phyloP scores from a whole-genome alignment of 345 rosid species.

The Bruguiera parviflora region DNA sequence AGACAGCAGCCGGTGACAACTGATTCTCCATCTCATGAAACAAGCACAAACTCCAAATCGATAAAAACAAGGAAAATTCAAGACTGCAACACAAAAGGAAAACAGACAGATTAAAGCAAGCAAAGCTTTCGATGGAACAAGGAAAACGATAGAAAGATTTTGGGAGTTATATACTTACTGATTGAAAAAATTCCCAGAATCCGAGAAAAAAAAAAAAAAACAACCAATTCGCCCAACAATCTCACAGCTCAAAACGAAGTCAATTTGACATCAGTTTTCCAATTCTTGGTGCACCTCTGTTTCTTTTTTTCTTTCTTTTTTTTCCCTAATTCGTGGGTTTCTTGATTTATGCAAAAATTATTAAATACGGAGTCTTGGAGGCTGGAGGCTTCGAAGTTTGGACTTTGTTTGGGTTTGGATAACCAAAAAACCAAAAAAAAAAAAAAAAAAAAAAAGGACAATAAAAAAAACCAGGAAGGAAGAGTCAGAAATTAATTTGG shows the following conservation, averaged over 20 bases:
- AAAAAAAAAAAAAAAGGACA: background rate
- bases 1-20: no score
- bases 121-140: background rate
- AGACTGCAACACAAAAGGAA: background rate
- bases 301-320: no score
- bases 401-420: slow-evolving; percentile 4
- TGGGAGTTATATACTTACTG: slow-evolving; percentile 24
- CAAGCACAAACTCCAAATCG: background rate
- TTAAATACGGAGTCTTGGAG: no score
- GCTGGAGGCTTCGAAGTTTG: slow-evolving; percentile 11
- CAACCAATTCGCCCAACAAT: background rate
- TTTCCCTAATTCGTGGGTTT: background rate
- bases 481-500: background rate
- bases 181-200: slow-evolving; percentile 13
- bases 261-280: background rate
- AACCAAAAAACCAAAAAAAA: background rate
- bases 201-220: background rate
- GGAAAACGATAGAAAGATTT: slow-evolving; percentile 2
- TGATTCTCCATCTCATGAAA: background rate
- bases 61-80: background rate
- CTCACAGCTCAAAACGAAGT: slow-evolving; percentile 2
- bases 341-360: no score
- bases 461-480: background rate
- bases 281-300: background rate
- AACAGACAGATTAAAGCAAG: slow-evolving; percentile 5